phyloP scores from a whole-genome alignment of 1,139 yeast genomes.

The Spathaspora sp. region DNA sequence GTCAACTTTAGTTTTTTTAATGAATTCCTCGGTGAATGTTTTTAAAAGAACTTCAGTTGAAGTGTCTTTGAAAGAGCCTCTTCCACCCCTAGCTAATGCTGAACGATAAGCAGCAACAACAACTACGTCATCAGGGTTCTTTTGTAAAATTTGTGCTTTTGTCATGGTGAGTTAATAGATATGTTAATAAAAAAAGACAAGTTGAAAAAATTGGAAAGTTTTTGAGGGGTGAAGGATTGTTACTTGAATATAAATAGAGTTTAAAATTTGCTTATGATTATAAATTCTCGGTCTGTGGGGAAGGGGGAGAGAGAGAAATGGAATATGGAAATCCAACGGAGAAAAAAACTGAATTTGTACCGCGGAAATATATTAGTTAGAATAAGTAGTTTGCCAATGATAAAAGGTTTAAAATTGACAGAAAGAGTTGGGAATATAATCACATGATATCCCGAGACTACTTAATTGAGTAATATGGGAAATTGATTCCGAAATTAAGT shows the following conservation, averaged over 20 bases:
- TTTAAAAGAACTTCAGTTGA: constrained; percentile 36
- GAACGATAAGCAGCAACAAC: constrained; percentile 37
- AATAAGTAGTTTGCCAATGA: too few relatives aligned
- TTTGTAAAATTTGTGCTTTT: constrained; percentile 13
- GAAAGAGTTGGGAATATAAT: too few relatives aligned
- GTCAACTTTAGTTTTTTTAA: constrained; percentile 27
- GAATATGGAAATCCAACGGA: background rate
- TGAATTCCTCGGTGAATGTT: constrained; percentile 27
- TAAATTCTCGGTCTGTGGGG: background rate
- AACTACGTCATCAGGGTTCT: constrained; percentile 23
- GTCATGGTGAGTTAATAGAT: background rate
- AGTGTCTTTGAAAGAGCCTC: constrained; percentile 36
- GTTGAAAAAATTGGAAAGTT: background rate
- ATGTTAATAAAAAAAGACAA: background rate
- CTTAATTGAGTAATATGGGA: background rate
- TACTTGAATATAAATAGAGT: background rate
- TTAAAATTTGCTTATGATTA: background rate
- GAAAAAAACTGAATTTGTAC: background rate
- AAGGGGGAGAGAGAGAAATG: background rate
- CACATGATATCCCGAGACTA: background rate
- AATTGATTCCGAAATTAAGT: too few relatives aligned
- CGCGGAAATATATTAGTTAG: constrained; percentile 1
- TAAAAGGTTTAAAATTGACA: too few relatives aligned
- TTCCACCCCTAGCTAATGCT: constrained; percentile 35
- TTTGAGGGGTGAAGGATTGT: background rate